These are phyloP conservation scores for Colletotrichum zoysiae DNA, from an alignment of 2,329 filamentous ascomycete genomes.

Conservation along the genomic window DNA sequence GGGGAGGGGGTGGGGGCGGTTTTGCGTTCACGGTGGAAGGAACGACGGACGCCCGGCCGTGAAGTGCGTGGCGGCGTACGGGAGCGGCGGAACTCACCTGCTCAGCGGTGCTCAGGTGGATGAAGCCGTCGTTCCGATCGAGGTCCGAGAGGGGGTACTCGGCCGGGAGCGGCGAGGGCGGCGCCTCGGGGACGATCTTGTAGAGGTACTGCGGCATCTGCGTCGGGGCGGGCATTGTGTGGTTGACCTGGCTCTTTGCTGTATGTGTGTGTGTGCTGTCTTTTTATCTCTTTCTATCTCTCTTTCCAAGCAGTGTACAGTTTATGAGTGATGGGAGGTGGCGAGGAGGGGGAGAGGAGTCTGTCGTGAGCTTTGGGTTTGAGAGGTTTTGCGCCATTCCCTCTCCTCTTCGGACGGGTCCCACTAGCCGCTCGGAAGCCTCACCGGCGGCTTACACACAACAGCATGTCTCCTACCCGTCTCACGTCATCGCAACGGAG, in stretches of 20 bases:
- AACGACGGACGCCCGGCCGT: not conserved
- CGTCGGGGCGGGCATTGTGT: slow-evolving; percentile 42
- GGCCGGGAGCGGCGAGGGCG: slow-evolving; percentile 65
- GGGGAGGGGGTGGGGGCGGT: not conserved
- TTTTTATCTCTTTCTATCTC: not conserved
- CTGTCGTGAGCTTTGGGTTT: not conserved
- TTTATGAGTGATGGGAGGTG: not conserved
- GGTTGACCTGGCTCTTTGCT: not conserved
- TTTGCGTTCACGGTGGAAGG: not conserved
- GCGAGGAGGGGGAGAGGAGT: not conserved
- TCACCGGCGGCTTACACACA: not conserved
- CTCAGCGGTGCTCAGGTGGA: slow-evolving; percentile 69
- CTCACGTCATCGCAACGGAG: not conserved
- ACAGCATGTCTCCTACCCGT: not conserved
- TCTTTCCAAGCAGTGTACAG: not conserved
- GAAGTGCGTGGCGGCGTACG: not conserved
- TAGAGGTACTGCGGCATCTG: slow-evolving; percentile 63
- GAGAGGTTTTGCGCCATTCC: not conserved
- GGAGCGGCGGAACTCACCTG: slow-evolving; percentile 57
- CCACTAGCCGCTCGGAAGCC: slow-evolving; percentile 5
- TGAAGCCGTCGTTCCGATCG: slow-evolving; percentile 70
- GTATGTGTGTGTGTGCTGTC: not conserved
- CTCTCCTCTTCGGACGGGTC: not conserved
- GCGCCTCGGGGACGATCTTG: slow-evolving; percentile 69
- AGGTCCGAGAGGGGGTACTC: slow-evolving; percentile 70